These are phyloP conservation scores for Monoraphidium neglectum DNA, from an alignment of 139 green algal species.

Conservation along the genomic window DNA sequence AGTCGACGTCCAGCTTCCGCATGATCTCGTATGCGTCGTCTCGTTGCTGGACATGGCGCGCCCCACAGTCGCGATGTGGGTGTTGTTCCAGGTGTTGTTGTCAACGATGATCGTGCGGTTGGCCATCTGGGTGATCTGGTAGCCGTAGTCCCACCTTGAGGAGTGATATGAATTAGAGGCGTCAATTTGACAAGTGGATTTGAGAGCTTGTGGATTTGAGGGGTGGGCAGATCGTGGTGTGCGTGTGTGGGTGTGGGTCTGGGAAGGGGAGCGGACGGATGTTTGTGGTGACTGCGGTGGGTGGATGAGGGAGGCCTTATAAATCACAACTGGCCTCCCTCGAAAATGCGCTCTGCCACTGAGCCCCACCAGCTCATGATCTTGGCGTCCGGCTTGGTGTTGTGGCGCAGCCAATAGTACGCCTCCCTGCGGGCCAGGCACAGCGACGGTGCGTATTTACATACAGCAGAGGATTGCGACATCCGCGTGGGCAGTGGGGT, in stretches of 20 bases:
- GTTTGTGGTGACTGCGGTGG: no score
- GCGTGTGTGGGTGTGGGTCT: no score
- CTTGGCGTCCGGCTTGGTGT: conserved; percentile 80
- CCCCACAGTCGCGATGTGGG: conserved; percentile 92
- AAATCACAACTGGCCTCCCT: no score
- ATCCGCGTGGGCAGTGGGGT: no score
- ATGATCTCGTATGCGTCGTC: conserved; percentile 2
- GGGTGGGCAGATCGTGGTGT: no score
- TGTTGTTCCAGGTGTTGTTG: conserved; percentile 99
- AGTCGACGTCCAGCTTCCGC: conserved; percentile 86
- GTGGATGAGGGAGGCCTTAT: no score
- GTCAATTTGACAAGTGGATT: no score
- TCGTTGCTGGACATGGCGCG: conserved; percentile 68
- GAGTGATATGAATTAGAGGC: no score
- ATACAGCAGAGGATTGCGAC: no score
- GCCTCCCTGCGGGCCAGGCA: conserved; percentile 41
- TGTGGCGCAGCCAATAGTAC: conserved; percentile 84
- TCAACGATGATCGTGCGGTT: conserved; percentile 93
- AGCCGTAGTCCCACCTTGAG: conserved; percentile 87
- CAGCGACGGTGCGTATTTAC: no score
- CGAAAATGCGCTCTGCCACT: neutral
- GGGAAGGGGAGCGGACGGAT: no score
- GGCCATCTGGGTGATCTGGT: conserved; percentile 92
- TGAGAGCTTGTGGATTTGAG: no score
- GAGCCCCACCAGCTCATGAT: conserved; percentile 69